phyloP scores from a whole-genome alignment of 2,329 filamentous ascomycete genomes.

The Diaporthe vexans region DNA sequence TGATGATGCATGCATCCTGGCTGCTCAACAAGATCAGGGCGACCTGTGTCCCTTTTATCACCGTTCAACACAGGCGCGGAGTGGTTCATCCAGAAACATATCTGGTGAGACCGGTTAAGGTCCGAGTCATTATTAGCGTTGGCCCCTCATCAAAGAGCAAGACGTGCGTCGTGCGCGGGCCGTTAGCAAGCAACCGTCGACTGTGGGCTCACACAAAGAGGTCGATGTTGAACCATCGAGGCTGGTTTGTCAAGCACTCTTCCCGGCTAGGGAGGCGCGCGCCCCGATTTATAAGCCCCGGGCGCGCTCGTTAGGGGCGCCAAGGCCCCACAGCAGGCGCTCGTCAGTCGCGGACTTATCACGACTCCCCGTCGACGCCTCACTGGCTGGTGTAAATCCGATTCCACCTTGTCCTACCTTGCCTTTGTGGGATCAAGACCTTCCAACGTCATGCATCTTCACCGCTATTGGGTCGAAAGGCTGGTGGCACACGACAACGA shows the following conservation, averaged over 20 bases:
- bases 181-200: neutral
- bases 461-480: neutral
- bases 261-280: conserved; percentile 29
- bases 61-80: neutral
- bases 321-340: conserved; percentile 15
- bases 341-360: conserved; percentile 19
- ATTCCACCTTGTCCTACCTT: neutral
- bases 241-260: neutral
- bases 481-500: neutral
- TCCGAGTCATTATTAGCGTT: conserved; percentile 19
- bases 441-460: neutral
- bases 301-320: conserved; percentile 18
- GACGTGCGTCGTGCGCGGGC: neutral
- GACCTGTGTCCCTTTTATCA: conserved; percentile 22
- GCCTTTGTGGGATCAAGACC: neutral
- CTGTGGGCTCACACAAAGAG: neutral
- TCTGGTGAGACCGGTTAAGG: neutral
- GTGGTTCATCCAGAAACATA: conserved; percentile 2
- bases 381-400: conserved; percentile 21
- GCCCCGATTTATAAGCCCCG: conserved; percentile 24
- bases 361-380: conserved; percentile 16
- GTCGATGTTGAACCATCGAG: neutral
- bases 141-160: conserved; percentile 13
- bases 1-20: neutral
- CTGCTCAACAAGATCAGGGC: neutral